Evolutionary conservation across 1,139 yeast genomes (phyloP).

Genomic region (Pichia sp.): DNA sequence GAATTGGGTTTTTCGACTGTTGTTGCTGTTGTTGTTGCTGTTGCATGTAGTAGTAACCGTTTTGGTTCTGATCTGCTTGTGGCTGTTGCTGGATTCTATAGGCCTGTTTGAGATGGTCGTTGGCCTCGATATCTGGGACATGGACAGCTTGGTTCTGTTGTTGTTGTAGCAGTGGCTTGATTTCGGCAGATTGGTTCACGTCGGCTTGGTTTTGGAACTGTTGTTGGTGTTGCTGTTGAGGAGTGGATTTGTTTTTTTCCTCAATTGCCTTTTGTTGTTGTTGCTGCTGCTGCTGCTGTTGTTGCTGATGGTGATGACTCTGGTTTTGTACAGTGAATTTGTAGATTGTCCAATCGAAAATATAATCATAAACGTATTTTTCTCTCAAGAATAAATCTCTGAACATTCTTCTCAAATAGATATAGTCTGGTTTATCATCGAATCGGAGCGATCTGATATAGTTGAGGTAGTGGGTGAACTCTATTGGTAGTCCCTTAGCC

Average conservation of each 20-base stretch:
- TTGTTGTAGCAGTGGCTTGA: constrained; percentile 32
- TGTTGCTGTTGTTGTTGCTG: constrained; percentile 17
- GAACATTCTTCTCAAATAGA: constrained; percentile 81
- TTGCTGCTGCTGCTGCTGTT: constrained; percentile 30
- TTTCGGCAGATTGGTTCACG: constrained; percentile 15
- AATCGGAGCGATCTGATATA: constrained; percentile 88
- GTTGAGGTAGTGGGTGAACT: constrained; percentile 82
- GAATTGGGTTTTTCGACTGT: constrained; percentile 9
- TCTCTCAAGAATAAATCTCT: constrained; percentile 87
- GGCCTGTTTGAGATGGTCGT: constrained; percentile 16
- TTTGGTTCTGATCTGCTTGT: constrained; percentile 19
- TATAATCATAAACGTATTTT: constrained; percentile 88
- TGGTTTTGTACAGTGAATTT: constrained; percentile 68
- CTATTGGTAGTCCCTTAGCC: constrained; percentile 88
- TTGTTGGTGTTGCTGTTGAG: constrained; percentile 14
- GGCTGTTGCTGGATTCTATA: constrained; percentile 18
- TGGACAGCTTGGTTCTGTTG: constrained; percentile 29
- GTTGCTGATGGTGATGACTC: constrained; percentile 45
- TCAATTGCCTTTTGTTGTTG: constrained; percentile 20
- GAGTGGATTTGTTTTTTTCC: constrained; percentile 2
- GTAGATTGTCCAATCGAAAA: constrained; percentile 95
- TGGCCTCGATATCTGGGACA: constrained; percentile 30
- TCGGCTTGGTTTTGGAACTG: constrained; percentile 15
- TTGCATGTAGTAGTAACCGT: constrained; percentile 16
- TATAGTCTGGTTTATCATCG: constrained; percentile 95